phyloP scores from a whole-genome alignment of 306 rosid species.

The Malus sieversii region DNA sequence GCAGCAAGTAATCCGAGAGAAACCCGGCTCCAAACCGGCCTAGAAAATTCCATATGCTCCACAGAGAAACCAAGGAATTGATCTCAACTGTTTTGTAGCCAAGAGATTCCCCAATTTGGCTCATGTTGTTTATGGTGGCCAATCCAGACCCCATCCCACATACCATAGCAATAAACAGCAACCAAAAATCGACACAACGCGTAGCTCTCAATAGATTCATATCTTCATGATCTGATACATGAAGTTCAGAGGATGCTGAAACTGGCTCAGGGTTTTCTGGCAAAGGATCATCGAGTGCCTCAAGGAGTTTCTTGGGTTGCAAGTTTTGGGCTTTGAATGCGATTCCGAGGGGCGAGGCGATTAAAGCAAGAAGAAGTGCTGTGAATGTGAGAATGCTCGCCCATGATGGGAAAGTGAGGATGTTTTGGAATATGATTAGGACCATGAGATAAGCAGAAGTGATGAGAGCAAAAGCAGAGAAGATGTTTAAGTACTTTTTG shows the following conservation, averaged over 20 bases:
- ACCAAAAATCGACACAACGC: conserved; percentile 62
- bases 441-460: conserved; percentile 62
- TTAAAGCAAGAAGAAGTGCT: conserved; percentile 38
- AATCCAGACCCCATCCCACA: conserved; percentile 82
- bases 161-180: conserved; percentile 61
- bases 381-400: conserved; percentile 24
- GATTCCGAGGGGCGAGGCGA: conserved; percentile 61
- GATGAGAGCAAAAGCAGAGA: conserved; percentile 48
- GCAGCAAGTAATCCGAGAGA: conserved; percentile 65
- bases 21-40: conserved; percentile 89
- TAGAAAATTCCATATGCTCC: conserved; percentile 93
- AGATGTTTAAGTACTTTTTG: conserved; percentile 55
- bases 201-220: conserved; percentile 52
- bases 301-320: conserved; percentile 12
- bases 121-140: conserved; percentile 74
- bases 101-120: conserved; percentile 74
- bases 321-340: conserved; percentile 48
- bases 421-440: conserved; percentile 43
- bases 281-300: background rate
- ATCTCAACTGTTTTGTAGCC: conserved; percentile 55
- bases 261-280: background rate
- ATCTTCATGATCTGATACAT: conserved; percentile 13
- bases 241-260: too few relatives aligned
- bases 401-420: conserved; percentile 41
- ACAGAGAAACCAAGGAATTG: conserved; percentile 57